phyloP scores from a whole-genome alignment of 164 flowering plant species.

The Sextonia rubra region DNA sequence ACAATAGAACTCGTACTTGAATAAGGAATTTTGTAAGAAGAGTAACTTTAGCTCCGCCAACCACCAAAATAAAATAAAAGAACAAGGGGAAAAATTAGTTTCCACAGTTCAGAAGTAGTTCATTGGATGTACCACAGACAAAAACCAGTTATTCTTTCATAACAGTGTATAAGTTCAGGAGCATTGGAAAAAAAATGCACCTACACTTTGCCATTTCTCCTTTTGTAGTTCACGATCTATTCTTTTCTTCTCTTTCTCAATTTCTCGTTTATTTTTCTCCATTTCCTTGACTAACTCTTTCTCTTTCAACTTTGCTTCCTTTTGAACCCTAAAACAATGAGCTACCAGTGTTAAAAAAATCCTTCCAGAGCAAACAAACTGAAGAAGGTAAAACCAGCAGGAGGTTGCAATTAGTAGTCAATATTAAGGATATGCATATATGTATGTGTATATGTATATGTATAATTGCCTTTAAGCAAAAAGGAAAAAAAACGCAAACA shows the following conservation, averaged over 20 bases:
- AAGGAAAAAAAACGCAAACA: slow-evolving; percentile 6
- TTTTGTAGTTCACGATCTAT: slow-evolving; percentile 58
- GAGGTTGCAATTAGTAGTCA: too few species aligned
- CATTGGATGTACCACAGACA: too few species aligned
- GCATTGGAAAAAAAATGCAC: slow-evolving; percentile 6
- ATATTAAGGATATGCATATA: too few species aligned
- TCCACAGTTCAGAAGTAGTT: too few species aligned
- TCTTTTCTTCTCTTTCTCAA: slow-evolving; percentile 67
- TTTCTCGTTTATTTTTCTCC: slow-evolving; percentile 62
- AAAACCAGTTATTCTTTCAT: too few species aligned
- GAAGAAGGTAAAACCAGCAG: background rate
- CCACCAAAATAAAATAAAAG: too few species aligned
- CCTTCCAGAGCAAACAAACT: background rate
- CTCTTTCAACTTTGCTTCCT: slow-evolving; percentile 58
- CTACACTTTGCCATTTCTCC: slow-evolving; percentile 46
- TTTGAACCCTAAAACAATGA: slow-evolving; percentile 49
- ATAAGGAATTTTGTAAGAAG: too few species aligned
- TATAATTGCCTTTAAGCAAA: background rate
- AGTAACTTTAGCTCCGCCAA: too few species aligned
- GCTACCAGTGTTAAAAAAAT: background rate
- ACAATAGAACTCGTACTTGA: too few species aligned
- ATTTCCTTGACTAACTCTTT: slow-evolving; percentile 51
- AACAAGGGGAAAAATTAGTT: too few species aligned
- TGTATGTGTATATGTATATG: too few species aligned
- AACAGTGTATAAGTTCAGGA: background rate